Conservation (phyloP, 192 early-diverging fungal genomes). For the Backusella morwellensis region DNA sequence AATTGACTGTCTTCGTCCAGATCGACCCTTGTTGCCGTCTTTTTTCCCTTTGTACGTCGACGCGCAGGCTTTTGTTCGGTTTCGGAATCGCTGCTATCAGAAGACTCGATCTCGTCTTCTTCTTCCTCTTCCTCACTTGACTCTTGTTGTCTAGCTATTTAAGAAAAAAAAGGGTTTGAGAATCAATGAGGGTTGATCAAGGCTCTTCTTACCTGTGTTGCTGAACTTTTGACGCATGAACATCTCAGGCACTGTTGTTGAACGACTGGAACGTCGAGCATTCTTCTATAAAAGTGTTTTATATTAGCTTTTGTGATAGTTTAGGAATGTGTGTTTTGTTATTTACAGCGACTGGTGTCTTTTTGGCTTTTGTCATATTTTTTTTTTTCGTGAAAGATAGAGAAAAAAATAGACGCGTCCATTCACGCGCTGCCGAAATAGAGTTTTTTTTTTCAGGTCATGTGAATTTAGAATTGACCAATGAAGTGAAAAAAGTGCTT, state of each 20-base stretch:
- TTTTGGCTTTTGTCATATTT: not conserved
- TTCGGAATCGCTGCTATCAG: conserved; percentile 4
- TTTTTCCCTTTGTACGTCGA: not conserved
- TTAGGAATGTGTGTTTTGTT: not conserved
- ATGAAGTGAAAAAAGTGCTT: not conserved
- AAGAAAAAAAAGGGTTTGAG: not conserved
- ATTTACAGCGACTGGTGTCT: not conserved
- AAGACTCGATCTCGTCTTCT: conserved; percentile 31
- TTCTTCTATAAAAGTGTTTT: not conserved
- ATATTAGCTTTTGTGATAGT: not conserved
- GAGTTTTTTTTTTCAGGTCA: not conserved
- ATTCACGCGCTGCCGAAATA: not conserved
- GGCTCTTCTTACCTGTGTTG: not conserved
- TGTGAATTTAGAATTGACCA: not conserved
- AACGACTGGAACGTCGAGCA: not conserved
- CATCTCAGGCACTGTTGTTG: conserved; percentile 16
- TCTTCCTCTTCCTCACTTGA: not conserved
- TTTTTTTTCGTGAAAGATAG: not conserved
- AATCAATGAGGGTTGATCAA: not conserved
- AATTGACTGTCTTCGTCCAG: conserved; percentile 6
- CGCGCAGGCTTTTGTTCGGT: not conserved
- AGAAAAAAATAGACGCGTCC: not conserved
- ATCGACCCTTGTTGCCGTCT: not conserved
- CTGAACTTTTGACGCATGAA: conserved; percentile 1
- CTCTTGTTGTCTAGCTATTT: not conserved